Evolutionary conservation across 192 early-diverging fungal genomes (phyloP).

Genomic region (Geranomyces variabilis): DNA sequence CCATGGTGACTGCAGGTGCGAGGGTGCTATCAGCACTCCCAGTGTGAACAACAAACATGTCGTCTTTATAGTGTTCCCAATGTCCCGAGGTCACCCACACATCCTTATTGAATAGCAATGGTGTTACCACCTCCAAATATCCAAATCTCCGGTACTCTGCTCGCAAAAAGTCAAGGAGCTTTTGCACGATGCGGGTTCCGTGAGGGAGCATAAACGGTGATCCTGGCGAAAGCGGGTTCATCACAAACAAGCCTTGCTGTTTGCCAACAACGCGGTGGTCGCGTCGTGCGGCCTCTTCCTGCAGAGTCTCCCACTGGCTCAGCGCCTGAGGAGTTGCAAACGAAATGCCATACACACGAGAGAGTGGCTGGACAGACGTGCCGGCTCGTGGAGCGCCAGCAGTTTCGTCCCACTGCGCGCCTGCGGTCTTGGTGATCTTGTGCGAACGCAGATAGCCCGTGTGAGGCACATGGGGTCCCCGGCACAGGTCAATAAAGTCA

Average conservation of each 20-base stretch:
- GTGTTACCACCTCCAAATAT: slow-evolving; percentile 89
- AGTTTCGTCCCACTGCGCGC: slow-evolving; percentile 62
- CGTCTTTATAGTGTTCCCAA: slow-evolving; percentile 94
- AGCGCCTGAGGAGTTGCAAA: slow-evolving; percentile 61
- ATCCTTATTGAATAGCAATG: slow-evolving; percentile 88
- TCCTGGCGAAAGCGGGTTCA: slow-evolving; percentile 49
- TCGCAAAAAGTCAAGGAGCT: slow-evolving; percentile 74
- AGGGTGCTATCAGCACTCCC: neutral
- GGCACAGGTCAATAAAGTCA: slow-evolving; percentile 76
- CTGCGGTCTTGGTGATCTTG: slow-evolving; percentile 59
- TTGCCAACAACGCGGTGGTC: slow-evolving; percentile 56
- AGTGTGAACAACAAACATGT: slow-evolving; percentile 75
- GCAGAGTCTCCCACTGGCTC: slow-evolving; percentile 54
- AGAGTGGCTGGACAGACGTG: slow-evolving; percentile 41
- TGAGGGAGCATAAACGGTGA: slow-evolving; percentile 58
- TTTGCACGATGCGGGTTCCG: slow-evolving; percentile 78
- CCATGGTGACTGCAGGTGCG: neutral
- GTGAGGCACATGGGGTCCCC: slow-evolving; percentile 76
- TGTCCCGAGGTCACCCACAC: slow-evolving; percentile 93
- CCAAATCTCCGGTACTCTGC: slow-evolving; percentile 75
- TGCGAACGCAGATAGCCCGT: slow-evolving; percentile 62
- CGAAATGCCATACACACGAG: slow-evolving; percentile 75
- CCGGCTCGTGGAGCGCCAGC: neutral
- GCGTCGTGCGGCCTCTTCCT: slow-evolving; percentile 59
- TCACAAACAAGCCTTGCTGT: slow-evolving; percentile 47